Evolutionary conservation across 2,329 filamentous ascomycete species (phyloP), one percentile per base, ranked within the genome.

Genomic region (Fusarium bulbicola): DNA sequence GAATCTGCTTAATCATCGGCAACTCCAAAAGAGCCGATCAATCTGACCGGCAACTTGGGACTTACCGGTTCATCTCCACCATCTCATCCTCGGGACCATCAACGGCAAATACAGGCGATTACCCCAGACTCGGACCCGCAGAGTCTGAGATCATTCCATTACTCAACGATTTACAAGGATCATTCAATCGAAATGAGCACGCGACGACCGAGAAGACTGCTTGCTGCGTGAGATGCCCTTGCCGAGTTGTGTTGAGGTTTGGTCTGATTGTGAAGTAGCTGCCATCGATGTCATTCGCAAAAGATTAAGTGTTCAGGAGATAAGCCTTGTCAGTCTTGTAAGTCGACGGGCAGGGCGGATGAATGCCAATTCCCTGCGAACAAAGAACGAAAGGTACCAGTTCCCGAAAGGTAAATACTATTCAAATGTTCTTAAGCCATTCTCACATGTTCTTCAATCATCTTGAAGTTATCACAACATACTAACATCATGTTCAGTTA

Each of bases 221-320:
- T 78, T 28, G 77, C 77, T 67, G 77, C 77, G 76, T 78, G 57
- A 73, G 74, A 69, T 43, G n/a, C 9, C 40, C 18, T 40, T 40
- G 21, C 14, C 21, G 39, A 15, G 21, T n/a, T 42, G 21, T 42
- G 8, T n/a, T 28, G 14, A 21, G 45, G 3, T 37, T 26, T 54
- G 21, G 11, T 64, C 70, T 73, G 46, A 73, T 53, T 20, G 24
- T 40, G 26, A 37, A 24, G 15, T 32, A 79, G 77, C 9, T 85
- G 84, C 52, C 81, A 83, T 68, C 76, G 83, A 68, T 86, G 84
- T 56, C 84, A 86, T 75, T 70, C 79, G 0, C 84, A 85, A 36
- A 86, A 86, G 67, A 84, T 85, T 32, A 85, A 84, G 69, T 86
- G 84, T 62, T 85, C 84, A 1, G 84, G 84, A 2, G 80, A 82